Percentiles rank a stretch among this genome's conserved stretches.
phyloP scores from a whole-genome alignment of 768 basidiomycete genomes.

The Plicaturopsis crispa region DNA sequence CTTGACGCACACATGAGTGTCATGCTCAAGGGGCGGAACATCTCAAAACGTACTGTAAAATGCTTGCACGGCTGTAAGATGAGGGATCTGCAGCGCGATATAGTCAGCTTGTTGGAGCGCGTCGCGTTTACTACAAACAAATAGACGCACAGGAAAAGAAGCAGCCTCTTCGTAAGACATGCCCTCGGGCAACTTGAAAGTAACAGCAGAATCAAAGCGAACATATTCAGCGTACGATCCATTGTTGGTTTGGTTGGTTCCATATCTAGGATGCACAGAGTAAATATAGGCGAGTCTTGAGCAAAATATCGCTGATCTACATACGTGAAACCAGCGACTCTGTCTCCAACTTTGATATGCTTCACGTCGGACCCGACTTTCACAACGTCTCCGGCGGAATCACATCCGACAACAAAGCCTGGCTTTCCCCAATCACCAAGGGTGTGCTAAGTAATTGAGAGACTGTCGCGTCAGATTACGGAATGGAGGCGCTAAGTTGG shows the following conservation, averaged over 20 bases:
- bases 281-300: too few species aligned
- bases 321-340: constrained; percentile 4
- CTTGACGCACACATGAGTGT: too few species aligned
- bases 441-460: neutral
- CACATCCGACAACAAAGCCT: constrained; percentile 1
- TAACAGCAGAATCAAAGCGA: constrained; percentile 1
- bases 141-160: neutral
- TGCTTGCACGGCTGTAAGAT: constrained; percentile 2
- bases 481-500: too few species aligned
- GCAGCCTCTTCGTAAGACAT: constrained; percentile 2
- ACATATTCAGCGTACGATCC: constrained; percentile 4
- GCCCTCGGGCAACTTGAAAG: constrained; percentile 2
- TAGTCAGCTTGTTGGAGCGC: too few species aligned
- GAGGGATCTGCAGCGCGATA: too few species aligned
- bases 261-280: too few species aligned
- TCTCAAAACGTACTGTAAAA: constrained; percentile 2
- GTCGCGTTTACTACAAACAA: neutral
- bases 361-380: constrained; percentile 5
- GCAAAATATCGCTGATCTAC: too few species aligned
- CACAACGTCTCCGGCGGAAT: constrained; percentile 9
- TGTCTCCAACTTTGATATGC: constrained; percentile 6
- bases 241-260: neutral
- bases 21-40: too few species aligned
- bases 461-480: too few species aligned
- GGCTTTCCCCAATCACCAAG: neutral